These are phyloP conservation scores for Fabrea salina DNA, from an alignment of 169 alveolate genomes.

Conservation along the genomic window DNA sequence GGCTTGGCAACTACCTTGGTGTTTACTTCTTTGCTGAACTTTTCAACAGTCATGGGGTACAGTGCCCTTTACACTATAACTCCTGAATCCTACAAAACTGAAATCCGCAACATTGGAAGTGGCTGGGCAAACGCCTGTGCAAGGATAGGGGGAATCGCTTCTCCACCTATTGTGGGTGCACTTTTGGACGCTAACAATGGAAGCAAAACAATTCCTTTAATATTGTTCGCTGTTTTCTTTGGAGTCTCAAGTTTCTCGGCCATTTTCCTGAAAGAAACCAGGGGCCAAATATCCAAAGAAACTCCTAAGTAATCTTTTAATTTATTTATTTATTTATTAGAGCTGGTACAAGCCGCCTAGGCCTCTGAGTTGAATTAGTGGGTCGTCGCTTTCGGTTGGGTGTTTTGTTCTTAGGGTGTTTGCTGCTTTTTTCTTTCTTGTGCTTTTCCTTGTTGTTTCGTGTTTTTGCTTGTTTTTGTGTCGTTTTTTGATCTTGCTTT, in stretches of 20 bases:
- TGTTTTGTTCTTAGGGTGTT: too few species aligned
- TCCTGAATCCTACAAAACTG: slow-evolving; percentile 1
- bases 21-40: neutral
- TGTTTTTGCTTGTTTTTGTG: too few species aligned
- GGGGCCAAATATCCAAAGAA: too few species aligned
- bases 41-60: neutral
- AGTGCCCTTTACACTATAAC: neutral
- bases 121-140: slow-evolving; percentile 32
- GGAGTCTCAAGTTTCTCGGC: neutral
- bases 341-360: too few species aligned
- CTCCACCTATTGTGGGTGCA: slow-evolving; percentile 2
- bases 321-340: too few species aligned
- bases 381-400: too few species aligned
- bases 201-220: neutral
- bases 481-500: too few species aligned
- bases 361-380: too few species aligned
- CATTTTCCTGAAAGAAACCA: neutral
- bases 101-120: neutral
- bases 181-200: neutral
- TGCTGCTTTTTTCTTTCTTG: too few species aligned
- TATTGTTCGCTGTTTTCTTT: neutral
- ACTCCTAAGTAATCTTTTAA: too few species aligned
- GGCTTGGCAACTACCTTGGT: neutral
- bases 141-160: slow-evolving; percentile 12
- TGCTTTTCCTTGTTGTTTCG: too few species aligned